Conservation (phyloP, 768 basidiomycete genomes). For the Boletus sp. region DNA sequence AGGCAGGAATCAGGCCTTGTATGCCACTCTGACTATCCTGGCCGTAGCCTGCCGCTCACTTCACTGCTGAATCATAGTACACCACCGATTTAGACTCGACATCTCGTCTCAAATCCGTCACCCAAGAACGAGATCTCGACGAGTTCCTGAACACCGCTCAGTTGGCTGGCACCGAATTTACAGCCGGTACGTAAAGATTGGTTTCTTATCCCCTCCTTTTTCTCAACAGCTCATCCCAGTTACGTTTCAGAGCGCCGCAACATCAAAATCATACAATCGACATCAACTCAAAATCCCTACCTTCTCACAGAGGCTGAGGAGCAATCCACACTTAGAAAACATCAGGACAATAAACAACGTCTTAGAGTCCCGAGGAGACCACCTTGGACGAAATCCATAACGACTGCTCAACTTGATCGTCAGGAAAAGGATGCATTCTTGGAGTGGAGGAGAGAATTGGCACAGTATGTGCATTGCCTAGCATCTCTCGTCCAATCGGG, state of each 20-base stretch:
- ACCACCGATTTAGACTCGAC: slow-evolving; percentile 70
- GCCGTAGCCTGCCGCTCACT: neutral
- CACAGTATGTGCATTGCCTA: slow-evolving; percentile 60
- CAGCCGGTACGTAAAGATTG: slow-evolving; percentile 65
- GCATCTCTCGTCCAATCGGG: neutral
- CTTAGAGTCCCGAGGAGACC: slow-evolving; percentile 90
- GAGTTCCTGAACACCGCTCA: slow-evolving; percentile 95
- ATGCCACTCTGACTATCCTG: slow-evolving; percentile 25
- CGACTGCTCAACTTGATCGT: slow-evolving; percentile 73
- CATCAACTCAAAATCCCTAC: slow-evolving; percentile 73
- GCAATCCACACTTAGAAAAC: slow-evolving; percentile 66
- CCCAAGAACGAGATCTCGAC: slow-evolving; percentile 93
- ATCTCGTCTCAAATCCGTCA: slow-evolving; percentile 81
- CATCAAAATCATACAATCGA: slow-evolving; percentile 69
- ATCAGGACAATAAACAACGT: slow-evolving; percentile 67
- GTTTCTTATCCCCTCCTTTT: neutral
- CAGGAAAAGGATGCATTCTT: slow-evolving; percentile 90
- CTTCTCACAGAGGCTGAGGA: slow-evolving; percentile 84
- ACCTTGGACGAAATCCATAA: slow-evolving; percentile 82
- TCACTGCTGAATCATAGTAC: slow-evolving; percentile 47
- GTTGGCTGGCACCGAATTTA: slow-evolving; percentile 93
- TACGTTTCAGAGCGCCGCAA: slow-evolving; percentile 63
- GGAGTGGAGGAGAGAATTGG: slow-evolving; percentile 89
- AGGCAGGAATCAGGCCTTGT: slow-evolving; percentile 58
- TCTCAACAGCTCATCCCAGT: slow-evolving; percentile 6